Percentiles rank a stretch among this genome's conserved stretches.
phyloP scores from a whole-genome alignment of 805 yeast species.

The Wickerhamiella domercqiae region DNA sequence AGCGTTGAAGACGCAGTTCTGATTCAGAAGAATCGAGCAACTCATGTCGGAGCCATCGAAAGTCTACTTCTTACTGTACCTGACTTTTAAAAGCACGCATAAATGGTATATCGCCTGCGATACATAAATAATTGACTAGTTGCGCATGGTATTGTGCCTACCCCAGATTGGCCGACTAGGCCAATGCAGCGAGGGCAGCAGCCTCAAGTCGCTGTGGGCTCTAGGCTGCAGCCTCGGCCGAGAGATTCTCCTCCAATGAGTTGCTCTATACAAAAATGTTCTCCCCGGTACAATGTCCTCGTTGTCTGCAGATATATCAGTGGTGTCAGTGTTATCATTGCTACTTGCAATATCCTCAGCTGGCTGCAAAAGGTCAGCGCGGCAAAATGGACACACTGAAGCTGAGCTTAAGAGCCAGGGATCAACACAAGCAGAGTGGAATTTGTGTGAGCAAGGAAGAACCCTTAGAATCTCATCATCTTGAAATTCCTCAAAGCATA shows the following conservation, averaged over 20 bases:
- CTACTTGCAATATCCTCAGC: too few relatives aligned
- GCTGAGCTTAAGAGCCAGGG: constrained; percentile 66
- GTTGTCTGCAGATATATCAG: not conserved
- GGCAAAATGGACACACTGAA: constrained; percentile 75
- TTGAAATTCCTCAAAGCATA: constrained; percentile 56
- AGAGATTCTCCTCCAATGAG: too few relatives aligned
- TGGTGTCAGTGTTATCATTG: too few relatives aligned
- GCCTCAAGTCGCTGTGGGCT: too few relatives aligned
- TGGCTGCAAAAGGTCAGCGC: constrained; percentile 42
- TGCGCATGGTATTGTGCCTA: too few relatives aligned
- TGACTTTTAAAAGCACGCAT: not conserved
- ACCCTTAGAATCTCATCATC: constrained; percentile 49
- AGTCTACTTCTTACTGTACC: not conserved
- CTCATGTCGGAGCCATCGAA: not conserved
- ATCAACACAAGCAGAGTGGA: constrained; percentile 66
- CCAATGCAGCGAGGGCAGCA: too few relatives aligned
- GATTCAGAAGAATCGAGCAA: constrained; percentile 26
- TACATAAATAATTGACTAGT: too few relatives aligned
- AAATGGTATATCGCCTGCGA: too few relatives aligned
- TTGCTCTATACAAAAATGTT: not conserved
- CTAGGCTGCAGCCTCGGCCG: too few relatives aligned
- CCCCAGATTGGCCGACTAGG: too few relatives aligned
- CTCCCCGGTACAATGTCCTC: not conserved
- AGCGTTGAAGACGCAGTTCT: constrained; percentile 62
- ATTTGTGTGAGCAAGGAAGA: constrained; percentile 68